Percentiles rank a stretch among this genome's conserved stretches.
Evolutionary conservation across 2,329 filamentous ascomycete species (phyloP).

Genomic region (Fusarium scirpi): DNA sequence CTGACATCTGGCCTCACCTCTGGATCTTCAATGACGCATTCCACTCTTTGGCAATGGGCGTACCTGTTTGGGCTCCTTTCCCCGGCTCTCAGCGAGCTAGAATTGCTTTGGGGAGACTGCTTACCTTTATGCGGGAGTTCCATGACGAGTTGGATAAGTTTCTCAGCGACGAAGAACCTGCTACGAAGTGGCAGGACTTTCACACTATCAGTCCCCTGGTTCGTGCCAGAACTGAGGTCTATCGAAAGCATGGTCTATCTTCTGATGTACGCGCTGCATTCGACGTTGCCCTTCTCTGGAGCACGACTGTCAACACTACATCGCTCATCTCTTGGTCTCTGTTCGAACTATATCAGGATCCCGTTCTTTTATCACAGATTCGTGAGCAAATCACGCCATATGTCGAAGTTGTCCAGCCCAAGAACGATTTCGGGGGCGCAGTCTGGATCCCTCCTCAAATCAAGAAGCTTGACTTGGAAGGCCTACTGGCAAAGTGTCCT

Average conservation of each 20-base stretch:
- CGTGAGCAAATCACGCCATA: conserved; percentile 54
- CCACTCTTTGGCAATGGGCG: conserved; percentile 47
- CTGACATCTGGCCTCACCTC: conserved; percentile 53
- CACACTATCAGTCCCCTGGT: conserved; percentile 53
- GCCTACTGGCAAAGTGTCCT: conserved; percentile 52
- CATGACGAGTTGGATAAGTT: conserved; percentile 53
- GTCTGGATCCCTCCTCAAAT: conserved; percentile 53
- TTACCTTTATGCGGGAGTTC: conserved; percentile 50
- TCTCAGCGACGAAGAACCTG: conserved; percentile 49
- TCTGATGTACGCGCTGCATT: conserved; percentile 50
- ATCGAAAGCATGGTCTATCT: conserved; percentile 47
- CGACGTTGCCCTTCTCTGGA: conserved; percentile 55
- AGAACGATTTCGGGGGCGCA: conserved; percentile 52
- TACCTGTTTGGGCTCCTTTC: conserved; percentile 52
- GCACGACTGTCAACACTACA: conserved; percentile 54
- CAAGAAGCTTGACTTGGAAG: conserved; percentile 53
- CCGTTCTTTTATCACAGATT: conserved; percentile 54
- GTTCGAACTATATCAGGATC: conserved; percentile 55
- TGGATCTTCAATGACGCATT: conserved; percentile 55
- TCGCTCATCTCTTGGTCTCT: conserved; percentile 57
- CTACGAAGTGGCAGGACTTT: conserved; percentile 53
- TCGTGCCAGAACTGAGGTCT: conserved; percentile 48
- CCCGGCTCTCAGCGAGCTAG: conserved; percentile 50
- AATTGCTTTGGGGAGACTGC: conserved; percentile 46
- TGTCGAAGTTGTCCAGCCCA: conserved; percentile 50